phyloP scores from a whole-genome alignment of 1,284 basidiomycete genomes.

The Irpex rosettiformis region DNA sequence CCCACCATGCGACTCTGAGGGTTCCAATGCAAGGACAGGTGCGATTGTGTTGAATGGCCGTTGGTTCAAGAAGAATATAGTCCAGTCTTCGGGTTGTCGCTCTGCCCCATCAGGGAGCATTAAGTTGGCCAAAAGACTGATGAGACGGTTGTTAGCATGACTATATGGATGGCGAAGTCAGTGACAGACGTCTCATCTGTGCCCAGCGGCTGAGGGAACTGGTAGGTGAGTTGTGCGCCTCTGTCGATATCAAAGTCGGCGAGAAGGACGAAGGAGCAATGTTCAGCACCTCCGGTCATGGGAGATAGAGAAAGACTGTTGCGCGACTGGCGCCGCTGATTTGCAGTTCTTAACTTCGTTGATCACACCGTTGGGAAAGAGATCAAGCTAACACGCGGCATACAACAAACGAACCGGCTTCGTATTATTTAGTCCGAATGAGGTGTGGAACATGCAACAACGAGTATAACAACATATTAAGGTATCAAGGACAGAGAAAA shows the following conservation, averaged over 20 bases:
- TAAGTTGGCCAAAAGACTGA: conserved; percentile 88
- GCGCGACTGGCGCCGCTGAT: background rate
- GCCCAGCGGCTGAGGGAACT: conserved; percentile 90
- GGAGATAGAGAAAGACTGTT: background rate
- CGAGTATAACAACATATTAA: too few species aligned
- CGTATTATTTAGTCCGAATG: too few species aligned
- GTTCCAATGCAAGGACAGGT: conserved; percentile 73
- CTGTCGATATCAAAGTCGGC: conserved; percentile 96
- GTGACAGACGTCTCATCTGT: conserved; percentile 84
- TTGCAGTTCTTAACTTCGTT: background rate
- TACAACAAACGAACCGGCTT: too few species aligned
- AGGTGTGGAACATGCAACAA: too few species aligned
- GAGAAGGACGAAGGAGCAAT: conserved; percentile 89
- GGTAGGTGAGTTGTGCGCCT: conserved; percentile 88
- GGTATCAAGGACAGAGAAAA: too few species aligned
- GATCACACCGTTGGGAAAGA: background rate
- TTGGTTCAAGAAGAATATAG: conserved; percentile 96
- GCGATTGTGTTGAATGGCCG: conserved; percentile 83
- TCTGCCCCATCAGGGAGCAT: conserved; percentile 99
- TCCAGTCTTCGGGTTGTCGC: conserved; percentile 94
- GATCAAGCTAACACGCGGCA: background rate
- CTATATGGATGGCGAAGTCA: background rate
- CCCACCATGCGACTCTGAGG: conserved; percentile 26
- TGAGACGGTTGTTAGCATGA: conserved; percentile 6
- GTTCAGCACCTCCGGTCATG: conserved; percentile 41